These are phyloP conservation scores for Trametes punicea DNA, from an alignment of 768 basidiomycete genomes.

Conservation along the genomic window DNA sequence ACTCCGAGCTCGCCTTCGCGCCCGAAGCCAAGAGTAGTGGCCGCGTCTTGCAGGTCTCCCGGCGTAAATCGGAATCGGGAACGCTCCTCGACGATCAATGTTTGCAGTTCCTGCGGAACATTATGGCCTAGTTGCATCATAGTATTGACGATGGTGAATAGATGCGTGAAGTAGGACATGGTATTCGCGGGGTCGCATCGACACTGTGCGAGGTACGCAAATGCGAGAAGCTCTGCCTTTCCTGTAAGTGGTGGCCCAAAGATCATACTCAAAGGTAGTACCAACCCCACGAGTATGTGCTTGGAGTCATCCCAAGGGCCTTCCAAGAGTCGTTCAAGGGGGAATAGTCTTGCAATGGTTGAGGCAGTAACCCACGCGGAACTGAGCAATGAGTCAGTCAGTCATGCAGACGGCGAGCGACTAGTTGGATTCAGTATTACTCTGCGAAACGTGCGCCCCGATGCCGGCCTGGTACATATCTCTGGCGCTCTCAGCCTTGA, in stretches of 20 bases:
- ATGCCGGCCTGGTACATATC: constrained; percentile 72
- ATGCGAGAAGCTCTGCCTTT: constrained; percentile 61
- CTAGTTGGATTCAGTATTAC: constrained; percentile 38
- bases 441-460: constrained; percentile 76
- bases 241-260: not conserved
- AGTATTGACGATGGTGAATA: constrained; percentile 48
- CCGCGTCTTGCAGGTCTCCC: constrained; percentile 50
- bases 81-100: constrained; percentile 57
- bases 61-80: constrained; percentile 60
- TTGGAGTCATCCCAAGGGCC: constrained; percentile 62
- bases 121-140: constrained; percentile 50
- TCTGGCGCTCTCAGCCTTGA: constrained; percentile 55
- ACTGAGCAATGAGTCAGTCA: constrained; percentile 39
- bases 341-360: constrained; percentile 39
- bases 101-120: constrained; percentile 46
- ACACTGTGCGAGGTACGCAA: constrained; percentile 77
- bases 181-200: constrained; percentile 74
- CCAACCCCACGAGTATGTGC: constrained; percentile 63
- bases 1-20: constrained; percentile 52
- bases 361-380: constrained; percentile 48
- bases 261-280: not conserved
- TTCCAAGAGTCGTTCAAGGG: constrained; percentile 41
- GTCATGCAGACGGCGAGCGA: not conserved
- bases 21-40: constrained; percentile 63
- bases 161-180: constrained; percentile 56